Conservation (phyloP, 345 rosid genomes). For the Linum usitatissimum region DNA sequence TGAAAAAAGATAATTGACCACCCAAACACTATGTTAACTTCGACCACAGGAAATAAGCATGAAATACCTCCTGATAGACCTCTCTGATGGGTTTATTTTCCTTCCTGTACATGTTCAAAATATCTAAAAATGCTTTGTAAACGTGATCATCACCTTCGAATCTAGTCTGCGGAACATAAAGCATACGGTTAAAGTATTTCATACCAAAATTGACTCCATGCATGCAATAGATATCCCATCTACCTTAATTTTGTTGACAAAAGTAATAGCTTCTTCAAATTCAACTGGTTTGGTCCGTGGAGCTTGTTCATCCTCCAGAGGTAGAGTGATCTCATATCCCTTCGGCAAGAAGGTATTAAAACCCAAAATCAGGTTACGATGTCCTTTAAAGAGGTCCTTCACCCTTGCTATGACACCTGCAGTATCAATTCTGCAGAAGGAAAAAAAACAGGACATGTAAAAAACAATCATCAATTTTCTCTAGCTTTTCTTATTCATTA, state of each 20-base stretch:
- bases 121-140: constrained; percentile 23
- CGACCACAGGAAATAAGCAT: constrained; percentile 6
- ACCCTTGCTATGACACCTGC: constrained; percentile 28
- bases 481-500: background rate
- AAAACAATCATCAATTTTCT: background rate
- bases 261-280: constrained; percentile 29
- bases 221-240: background rate
- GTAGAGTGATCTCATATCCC: constrained; percentile 27
- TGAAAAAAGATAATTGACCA: background rate
- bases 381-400: constrained; percentile 30
- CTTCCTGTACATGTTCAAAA: constrained; percentile 28
- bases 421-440: constrained; percentile 22
- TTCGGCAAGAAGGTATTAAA: constrained; percentile 30
- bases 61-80: constrained; percentile 25
- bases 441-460: background rate
- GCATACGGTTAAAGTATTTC: constrained; percentile 5
- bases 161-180: constrained; percentile 23
- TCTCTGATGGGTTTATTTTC: constrained; percentile 26
- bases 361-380: constrained; percentile 25
- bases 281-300: constrained; percentile 28
- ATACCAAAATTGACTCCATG: background rate
- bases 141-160: constrained; percentile 24
- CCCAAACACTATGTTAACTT: constrained; percentile 2
- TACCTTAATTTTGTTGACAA: constrained; percentile 31
- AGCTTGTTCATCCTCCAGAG: constrained; percentile 23